Conservation (phyloP, 306 rosid species). For the Trichosanthes truncata region DNA sequence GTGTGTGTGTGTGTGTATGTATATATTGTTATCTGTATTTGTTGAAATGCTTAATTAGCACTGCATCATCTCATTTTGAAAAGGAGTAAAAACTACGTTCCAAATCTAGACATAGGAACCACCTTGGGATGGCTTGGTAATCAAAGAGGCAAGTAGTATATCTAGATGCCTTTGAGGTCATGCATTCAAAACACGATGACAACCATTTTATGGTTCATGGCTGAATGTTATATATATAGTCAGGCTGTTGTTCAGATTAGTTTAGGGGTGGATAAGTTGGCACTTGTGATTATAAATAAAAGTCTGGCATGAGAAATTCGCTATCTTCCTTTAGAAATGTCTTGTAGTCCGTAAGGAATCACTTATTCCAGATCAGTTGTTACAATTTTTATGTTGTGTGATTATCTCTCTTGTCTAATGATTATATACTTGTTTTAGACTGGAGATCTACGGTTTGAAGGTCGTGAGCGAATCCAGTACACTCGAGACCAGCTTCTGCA, state of each 20-base stretch:
- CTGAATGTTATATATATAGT: not conserved
- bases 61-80: not conserved
- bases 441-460: constrained; percentile 31
- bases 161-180: not conserved
- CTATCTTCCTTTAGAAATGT: not conserved
- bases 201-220: not conserved
- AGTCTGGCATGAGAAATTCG: not conserved
- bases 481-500: constrained; percentile 30
- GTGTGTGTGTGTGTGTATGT: not conserved
- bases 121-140: not conserved
- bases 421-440: constrained; percentile 10
- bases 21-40: not conserved
- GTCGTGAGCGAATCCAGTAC: constrained; percentile 22
- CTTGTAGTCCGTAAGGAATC: not conserved
- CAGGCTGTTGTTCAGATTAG: not conserved
- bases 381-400: not conserved
- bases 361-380: not conserved
- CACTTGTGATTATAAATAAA: not conserved
- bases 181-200: not conserved
- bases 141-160: not conserved
- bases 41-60: not conserved
- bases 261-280: not conserved
- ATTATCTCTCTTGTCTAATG: not conserved
- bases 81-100: not conserved
- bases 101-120: not conserved